Percentiles rank a stretch among this genome's conserved stretches.
These are phyloP conservation scores for Gaultheria prostrata DNA, from an alignment of 148 eudicot genomes.

Conservation along the genomic window DNA sequence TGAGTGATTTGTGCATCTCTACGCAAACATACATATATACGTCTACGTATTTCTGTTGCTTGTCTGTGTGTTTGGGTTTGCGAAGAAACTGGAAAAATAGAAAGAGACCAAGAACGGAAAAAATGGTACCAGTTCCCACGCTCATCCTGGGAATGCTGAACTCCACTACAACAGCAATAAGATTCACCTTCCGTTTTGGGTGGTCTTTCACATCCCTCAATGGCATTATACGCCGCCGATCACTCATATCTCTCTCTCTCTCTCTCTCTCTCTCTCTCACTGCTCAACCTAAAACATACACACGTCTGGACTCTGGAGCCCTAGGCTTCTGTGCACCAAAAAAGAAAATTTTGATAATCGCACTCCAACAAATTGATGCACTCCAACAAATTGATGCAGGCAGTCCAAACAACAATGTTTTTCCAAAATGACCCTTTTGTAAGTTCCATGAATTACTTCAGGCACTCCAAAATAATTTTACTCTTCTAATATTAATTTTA, in stretches of 20 bases:
- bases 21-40: neutral
- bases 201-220: conserved; percentile 4
- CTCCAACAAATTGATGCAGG: too few relatives aligned
- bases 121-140: conserved; percentile 9
- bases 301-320: too few relatives aligned
- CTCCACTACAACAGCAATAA: conserved; percentile 7
- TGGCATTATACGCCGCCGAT: neutral
- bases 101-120: neutral
- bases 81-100: neutral
- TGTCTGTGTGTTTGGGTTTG: neutral
- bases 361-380: too few relatives aligned
- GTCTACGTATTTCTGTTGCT: neutral
- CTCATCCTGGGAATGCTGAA: conserved; percentile 16
- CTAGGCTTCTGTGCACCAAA: too few relatives aligned
- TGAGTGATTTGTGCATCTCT: neutral
- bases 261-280: neutral
- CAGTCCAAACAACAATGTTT: too few relatives aligned
- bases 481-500: too few relatives aligned
- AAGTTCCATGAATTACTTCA: too few relatives aligned
- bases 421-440: too few relatives aligned
- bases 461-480: too few relatives aligned
- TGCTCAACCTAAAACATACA: too few relatives aligned
- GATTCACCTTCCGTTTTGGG: conserved; percentile 6
- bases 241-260: neutral
- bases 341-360: too few relatives aligned